Base-by-base conservation (phyloP, 805 yeast species). In the Yarrowia alimentaria region DNA sequence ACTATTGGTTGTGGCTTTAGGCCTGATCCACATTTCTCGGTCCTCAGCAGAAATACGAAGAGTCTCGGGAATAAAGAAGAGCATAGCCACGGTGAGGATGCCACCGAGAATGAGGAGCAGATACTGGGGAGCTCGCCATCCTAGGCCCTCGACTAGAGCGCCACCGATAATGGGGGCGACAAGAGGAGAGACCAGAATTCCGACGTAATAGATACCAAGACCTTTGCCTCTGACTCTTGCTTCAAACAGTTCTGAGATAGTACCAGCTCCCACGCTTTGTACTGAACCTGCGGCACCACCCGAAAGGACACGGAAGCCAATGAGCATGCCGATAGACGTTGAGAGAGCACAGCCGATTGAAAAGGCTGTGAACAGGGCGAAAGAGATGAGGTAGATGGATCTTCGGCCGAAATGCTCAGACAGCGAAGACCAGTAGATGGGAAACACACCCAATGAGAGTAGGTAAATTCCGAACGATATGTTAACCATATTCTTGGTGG, bases 91-190 rank as follows among this genome's bases (percentile, higher is more conserved):
- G 19, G 74, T 69, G 42, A 75, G 74, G 11, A 73, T 63, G 2
- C 81, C 87, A 1, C 86, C 76, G 35, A 84, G 64, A 21, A 83
- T 81, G 13, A 83, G 85, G 65, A 85, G 68, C 49, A 85, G 79
- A 91, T 94, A 88, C 60, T 85, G 93, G 3, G 95, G 85, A 2
- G 91, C 85, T 62, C 95, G 72, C 95, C 95, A 88, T 7, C 88
- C 87, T 82, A 88, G 84, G 9, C 73, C 71, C 33, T 75, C 70
- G 6, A 84, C 76, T 21, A 88, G 74, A 1, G 81, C 80, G 54
- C 95, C 91, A 43, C 95, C 95, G 48, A 81, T 63, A 18, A 87
- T 81, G 1, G 96, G 96, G 11, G 90, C 80, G 3, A 85, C 56
- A 43, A 88, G 71, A 0, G 95, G 96, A 0, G 93, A 95, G 58